These are phyloP conservation scores for Serpula lacrymans DNA, from an alignment of 768 basidiomycete genomes.

Conservation along the genomic window DNA sequence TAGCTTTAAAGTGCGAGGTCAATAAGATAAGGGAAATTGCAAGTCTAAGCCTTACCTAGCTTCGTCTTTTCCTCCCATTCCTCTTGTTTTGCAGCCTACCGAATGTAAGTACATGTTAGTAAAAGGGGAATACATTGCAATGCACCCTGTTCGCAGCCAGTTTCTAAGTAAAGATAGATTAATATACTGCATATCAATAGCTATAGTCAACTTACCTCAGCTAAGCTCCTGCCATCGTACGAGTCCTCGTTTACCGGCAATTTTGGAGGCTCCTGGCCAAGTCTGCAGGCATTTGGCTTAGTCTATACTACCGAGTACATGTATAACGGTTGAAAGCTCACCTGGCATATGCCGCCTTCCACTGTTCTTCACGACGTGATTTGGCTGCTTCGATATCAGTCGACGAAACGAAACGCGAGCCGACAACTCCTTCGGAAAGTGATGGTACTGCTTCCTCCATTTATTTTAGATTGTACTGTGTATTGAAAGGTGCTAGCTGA, in stretches of 20 bases:
- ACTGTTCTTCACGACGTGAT: constrained; percentile 73
- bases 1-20: constrained; percentile 45
- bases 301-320: constrained; percentile 1
- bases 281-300: constrained; percentile 34
- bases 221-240: constrained; percentile 82
- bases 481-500: too few species aligned
- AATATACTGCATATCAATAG: too few species aligned
- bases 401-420: constrained; percentile 82
- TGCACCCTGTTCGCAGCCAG: constrained; percentile 82
- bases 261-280: constrained; percentile 83
- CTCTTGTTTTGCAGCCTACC: constrained; percentile 82
- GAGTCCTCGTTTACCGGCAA: constrained; percentile 71
- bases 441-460: constrained; percentile 75
- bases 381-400: constrained; percentile 73
- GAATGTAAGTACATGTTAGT: constrained; percentile 13
- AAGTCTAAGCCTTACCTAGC: constrained; percentile 40
- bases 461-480: too few species aligned
- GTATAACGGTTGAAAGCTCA: constrained; percentile 23
- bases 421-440: constrained; percentile 67
- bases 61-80: constrained; percentile 93
- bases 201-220: constrained; percentile 79
- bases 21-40: not conserved
- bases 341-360: constrained; percentile 90
- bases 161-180: constrained; percentile 51
- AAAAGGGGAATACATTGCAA: constrained; percentile 7